Evolutionary conservation across 805 yeast genomes (phyloP), one percentile per base, ranked within the genome.

Genomic region (Saccharomycopsis capsularis): DNA sequence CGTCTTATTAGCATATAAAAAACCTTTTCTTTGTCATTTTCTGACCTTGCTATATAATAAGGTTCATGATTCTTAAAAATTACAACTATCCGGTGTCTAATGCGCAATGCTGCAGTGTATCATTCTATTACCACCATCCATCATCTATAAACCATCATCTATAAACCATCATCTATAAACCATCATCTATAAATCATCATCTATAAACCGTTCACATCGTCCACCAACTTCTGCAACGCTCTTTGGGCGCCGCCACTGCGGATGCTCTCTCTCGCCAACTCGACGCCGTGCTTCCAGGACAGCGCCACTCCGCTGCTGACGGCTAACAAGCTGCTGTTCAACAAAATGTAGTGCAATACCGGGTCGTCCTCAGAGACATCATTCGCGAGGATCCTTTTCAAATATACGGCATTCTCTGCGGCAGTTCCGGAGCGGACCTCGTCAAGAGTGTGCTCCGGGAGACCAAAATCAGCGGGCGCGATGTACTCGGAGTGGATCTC

Each of bases 271-370:
- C 79, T 75, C 1, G 98, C 98, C 21, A 79, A 59, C 47, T 66
- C 68, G 3, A 87, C 91, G 25, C 98, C 99, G 6, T 78, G 73
- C 50, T 71, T 75, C 93, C 95, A 93, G 56, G 74, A 66, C 22
- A 63, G 63, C 2, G 88, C 81, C 5, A 70, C 61, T 2, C 95
- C 95, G 11, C 83, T 74, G 22, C 89, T 78, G 27, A 84, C 86
- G 1, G 91, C 90, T 50, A 93, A 68, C 0, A 96, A 96, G 2
- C 90, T 90, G 19, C 95, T 74, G 64, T 93, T 93, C 74, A 93
- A 66, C 50, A 91, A 64, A n/a, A 93, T 93, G 66, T 90, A 93
- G 66, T 93, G 96, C 45, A 82, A 79, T 15, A 90, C 66, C 2
- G 98, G 86, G 54, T 73, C 63, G 38, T 68, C 64, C 51, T 79